phyloP scores from a whole-genome alignment of 2,329 filamentous ascomycete genomes.

The Fonsecaea multimorphosa region DNA sequence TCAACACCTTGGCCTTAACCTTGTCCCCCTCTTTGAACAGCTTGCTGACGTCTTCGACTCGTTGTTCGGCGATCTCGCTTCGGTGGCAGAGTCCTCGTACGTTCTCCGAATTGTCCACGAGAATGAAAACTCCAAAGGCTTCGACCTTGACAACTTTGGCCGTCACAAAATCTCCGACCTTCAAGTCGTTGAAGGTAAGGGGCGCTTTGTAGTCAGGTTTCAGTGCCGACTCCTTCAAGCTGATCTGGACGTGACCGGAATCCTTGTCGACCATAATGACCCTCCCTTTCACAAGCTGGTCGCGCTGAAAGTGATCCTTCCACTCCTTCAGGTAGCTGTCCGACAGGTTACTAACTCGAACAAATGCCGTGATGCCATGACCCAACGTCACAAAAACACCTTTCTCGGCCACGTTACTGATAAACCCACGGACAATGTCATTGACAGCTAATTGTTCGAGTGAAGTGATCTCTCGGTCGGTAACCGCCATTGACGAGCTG shows the following conservation, averaged over 20 bases:
- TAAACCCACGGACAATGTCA: conserved; percentile 85
- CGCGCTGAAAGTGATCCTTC: conserved; percentile 85
- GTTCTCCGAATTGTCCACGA: conserved; percentile 83
- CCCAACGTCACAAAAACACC: conserved; percentile 87
- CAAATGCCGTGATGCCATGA: conserved; percentile 78
- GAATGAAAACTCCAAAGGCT: conserved; percentile 92
- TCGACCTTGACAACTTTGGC: conserved; percentile 93
- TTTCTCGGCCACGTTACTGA: conserved; percentile 87
- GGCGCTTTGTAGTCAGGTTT: conserved; percentile 78
- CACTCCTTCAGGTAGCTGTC: conserved; percentile 94
- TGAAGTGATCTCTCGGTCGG: conserved; percentile 78
- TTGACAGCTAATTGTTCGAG: conserved; percentile 75
- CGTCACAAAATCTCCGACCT: conserved; percentile 79
- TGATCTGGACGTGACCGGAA: conserved; percentile 79
- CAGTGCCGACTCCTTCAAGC: conserved; percentile 81
- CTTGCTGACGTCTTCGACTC: conserved; percentile 82
- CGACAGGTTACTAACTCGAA: conserved; percentile 85
- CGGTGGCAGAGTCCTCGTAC: conserved; percentile 93
- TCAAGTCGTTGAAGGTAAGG: conserved; percentile 76
- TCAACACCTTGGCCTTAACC: conserved; percentile 90
- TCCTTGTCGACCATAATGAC: conserved; percentile 73
- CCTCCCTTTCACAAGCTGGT: conserved; percentile 89
- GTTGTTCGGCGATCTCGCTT: conserved; percentile 85
- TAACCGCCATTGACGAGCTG: conserved; percentile 79
- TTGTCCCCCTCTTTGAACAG: conserved; percentile 87